Base-by-base conservation (phyloP, 2,329 filamentous ascomycete species). In the Cladosporium sp. region DNA sequence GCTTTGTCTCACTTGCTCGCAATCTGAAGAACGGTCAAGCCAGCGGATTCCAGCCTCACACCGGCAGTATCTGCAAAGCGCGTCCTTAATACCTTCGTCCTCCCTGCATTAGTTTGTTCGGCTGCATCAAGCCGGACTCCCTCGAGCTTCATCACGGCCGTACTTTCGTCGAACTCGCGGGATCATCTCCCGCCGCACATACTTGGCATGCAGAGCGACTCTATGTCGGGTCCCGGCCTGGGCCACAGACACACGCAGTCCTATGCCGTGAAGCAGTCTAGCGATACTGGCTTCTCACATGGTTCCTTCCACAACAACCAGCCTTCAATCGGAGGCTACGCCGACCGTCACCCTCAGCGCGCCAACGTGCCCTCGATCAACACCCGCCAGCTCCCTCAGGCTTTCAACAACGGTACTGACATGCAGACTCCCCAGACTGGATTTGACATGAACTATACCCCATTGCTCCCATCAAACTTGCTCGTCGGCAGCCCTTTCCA, bases 381-480 rank as follows among this genome's bases (percentile, higher is more conserved):
- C 75, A 97, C 94, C 20, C 80, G 75, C 28, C 76, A 77, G 51
- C 76, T 75, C 56, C 77, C 80, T 62, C 82, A 83, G 69, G 85
- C 82, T 72, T 54, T 37, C 39, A 63, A 62, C 51, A 63, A 63
- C 51, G 63, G 47, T 60, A 84, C 82, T 68, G 92, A 96, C 64
- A 85, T 96, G 84, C 82, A 88, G 65, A 93, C 89, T 22, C 92
- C 94, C 15, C 92, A 89, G 43, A 93, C 91, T 55, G 91, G 84
- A 43, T 96, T 92, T 72, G 94, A 97, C 72, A 97, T 97, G 93
- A 94, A 97, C 77, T 97, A 97, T 76, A 97, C 94, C 11, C 93
- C 94, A 64, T 83, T 99, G 65, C 85, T 99, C 38, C 94, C 94
- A 37, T 97, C 93, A 36, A 91, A 97, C 76, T 82, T 99, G 67